These are phyloP conservation scores for Eutrema heterophyllum DNA, from an alignment of 345 rosid genomes.

Conservation along the genomic window DNA sequence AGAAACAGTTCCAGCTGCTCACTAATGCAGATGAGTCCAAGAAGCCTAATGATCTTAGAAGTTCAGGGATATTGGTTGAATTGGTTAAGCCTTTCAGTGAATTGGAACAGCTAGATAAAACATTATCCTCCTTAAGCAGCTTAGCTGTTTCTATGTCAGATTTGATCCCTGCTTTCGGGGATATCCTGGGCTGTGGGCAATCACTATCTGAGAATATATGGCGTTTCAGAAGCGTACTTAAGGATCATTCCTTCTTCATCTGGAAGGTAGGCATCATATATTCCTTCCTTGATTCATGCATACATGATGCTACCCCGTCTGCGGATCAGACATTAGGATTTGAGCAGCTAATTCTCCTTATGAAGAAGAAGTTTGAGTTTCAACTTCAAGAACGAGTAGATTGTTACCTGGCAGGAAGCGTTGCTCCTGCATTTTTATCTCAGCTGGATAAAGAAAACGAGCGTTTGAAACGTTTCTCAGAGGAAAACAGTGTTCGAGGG, in stretches of 20 bases:
- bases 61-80: constrained; percentile 49
- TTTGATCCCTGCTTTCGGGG: constrained; percentile 42
- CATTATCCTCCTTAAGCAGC: constrained; percentile 40
- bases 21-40: constrained; percentile 42
- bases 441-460: constrained; percentile 64
- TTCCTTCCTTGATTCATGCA: constrained; percentile 80
- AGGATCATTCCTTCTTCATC: constrained; percentile 66
- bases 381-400: constrained; percentile 70
- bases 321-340: constrained; percentile 75
- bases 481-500: constrained; percentile 37
- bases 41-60: constrained; percentile 46
- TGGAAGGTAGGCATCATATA: constrained; percentile 79
- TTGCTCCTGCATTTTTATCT: constrained; percentile 55
- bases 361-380: constrained; percentile 67
- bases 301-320: constrained; percentile 66
- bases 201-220: constrained; percentile 57
- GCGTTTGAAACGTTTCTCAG: constrained; percentile 42
- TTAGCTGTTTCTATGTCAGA: constrained; percentile 37
- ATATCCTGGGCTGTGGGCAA: constrained; percentile 50
- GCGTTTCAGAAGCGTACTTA: constrained; percentile 56
- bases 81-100: constrained; percentile 63
- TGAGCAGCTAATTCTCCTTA: constrained; percentile 72
- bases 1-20: constrained; percentile 57
- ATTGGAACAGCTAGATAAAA: constrained; percentile 57
- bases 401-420: constrained; percentile 54